These are phyloP conservation scores for Adenanthera pavonina DNA, from an alignment of 306 rosid genomes.

Conservation along the genomic window DNA sequence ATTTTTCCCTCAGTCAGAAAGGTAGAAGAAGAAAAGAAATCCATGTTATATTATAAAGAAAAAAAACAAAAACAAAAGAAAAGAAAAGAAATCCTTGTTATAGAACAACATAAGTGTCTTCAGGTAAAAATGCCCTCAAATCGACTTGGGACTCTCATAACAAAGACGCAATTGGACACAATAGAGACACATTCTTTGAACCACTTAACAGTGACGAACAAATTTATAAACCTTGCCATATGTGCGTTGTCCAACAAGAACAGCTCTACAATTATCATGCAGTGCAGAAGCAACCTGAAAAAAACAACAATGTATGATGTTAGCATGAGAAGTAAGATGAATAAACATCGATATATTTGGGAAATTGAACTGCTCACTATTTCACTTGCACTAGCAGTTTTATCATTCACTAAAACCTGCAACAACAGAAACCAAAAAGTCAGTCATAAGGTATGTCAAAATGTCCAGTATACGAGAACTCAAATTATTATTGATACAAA, in stretches of 20 bases:
- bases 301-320: conserved; percentile 20
- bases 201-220: not conserved
- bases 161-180: conserved; percentile 5
- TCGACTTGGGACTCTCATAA: conserved; percentile 27
- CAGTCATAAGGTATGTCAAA: conserved; percentile 44
- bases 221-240: conserved; percentile 80
- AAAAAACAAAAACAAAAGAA: not conserved
- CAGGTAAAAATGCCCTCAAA: conserved; percentile 18
- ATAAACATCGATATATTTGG: conserved; percentile 39
- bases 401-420: conserved; percentile 93
- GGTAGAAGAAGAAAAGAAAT: not conserved
- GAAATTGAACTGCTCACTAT: conserved; percentile 68
- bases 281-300: conserved; percentile 99
- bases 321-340: conserved; percentile 23
- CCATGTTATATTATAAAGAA: not conserved
- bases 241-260: conserved; percentile 93
- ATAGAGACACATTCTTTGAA: conserved; percentile 26
- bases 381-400: conserved; percentile 99
- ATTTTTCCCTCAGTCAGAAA: conserved; percentile 8
- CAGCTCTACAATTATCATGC: conserved; percentile 95
- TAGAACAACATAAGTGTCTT: not conserved
- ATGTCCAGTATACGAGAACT: conserved; percentile 28
- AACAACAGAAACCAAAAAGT: conserved; percentile 38
- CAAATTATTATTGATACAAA: conserved; percentile 9
- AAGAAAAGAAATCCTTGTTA: not conserved